These are phyloP conservation scores for Parathielavia appendiculata DNA, from an alignment of 495 filamentous ascomycete genomes.

Conservation along the genomic window DNA sequence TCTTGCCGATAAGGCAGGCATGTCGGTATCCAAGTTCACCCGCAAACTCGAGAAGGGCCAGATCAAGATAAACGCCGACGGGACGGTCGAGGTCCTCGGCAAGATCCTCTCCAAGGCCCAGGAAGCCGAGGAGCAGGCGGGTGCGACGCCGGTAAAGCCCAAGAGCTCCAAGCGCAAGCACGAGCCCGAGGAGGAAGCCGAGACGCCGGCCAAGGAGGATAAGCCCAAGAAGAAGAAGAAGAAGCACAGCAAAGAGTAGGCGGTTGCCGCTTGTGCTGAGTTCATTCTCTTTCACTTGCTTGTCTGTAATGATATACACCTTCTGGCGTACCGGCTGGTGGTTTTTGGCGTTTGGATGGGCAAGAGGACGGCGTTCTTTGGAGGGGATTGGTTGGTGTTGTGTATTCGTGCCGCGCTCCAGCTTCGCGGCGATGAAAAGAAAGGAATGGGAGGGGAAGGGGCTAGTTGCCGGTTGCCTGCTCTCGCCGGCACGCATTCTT, in stretches of 20 bases:
- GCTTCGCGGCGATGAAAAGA: constrained; percentile 22
- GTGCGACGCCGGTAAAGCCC: constrained; percentile 28
- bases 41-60: constrained; percentile 60
- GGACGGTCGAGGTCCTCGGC: constrained; percentile 53
- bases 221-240: constrained; percentile 47
- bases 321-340: constrained; percentile 27
- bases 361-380: constrained; percentile 27
- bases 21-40: constrained; percentile 61
- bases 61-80: constrained; percentile 54
- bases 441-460: not conserved
- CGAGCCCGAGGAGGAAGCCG: constrained; percentile 24
- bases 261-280: constrained; percentile 3
- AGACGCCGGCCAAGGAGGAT: constrained; percentile 34
- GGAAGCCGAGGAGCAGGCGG: constrained; percentile 49
- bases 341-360: constrained; percentile 34
- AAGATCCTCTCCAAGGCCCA: constrained; percentile 64
- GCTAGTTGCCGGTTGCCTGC: not conserved
- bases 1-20: constrained; percentile 54
- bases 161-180: constrained; percentile 45
- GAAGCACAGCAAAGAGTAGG: constrained; percentile 40
- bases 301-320: constrained; percentile 38
- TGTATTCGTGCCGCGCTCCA: constrained; percentile 23
- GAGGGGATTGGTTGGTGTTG: constrained; percentile 19
- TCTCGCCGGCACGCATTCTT: not conserved
- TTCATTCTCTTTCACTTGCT: constrained; percentile 20